Base-by-base conservation (phyloP, 768 basidiomycete species). In the Collybiopsis luxurians region DNA sequence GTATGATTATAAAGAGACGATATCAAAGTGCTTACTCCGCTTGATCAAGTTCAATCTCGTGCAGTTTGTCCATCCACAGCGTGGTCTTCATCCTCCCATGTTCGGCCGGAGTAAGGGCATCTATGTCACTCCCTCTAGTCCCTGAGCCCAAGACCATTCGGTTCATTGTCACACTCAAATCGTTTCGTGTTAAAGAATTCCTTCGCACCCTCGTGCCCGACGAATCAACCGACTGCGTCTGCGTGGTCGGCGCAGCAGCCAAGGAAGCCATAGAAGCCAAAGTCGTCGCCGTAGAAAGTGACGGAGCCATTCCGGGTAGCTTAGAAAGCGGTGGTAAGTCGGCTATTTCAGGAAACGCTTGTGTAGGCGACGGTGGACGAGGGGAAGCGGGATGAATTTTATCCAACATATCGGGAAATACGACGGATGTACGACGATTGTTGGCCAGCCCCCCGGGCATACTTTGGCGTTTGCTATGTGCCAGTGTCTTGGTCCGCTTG, bases 31-130 rank as follows among this genome's bases (percentile, higher is more conserved):
- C 83, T 73, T 66, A 91, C 90, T 82, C 79, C 43, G 64, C 64
- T 46, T 70, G 66, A 0, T 75, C 61, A 17, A 84, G 73, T n/a
- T 79, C 72, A 53, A 79, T 76, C 13, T 78, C 74, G 53, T 76
- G 68, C 15, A 92, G 60, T 50, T 71, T 77, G 61, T 91, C 83
- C 70, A 87, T 81, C 90, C 90, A 92, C 64, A 83, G 88, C 0
- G 84, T 76, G 1, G 87, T 80, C 52, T 82, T 83, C 83, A 90
- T 86, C 58, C 84, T 77, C 4, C 81, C 83, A 63, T 86, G 79
- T 56, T 86, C 84, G 19, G 76, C 73, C 0, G 79, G 73, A 11
- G 72, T 64, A 1, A 75, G 60, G 1, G 66, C 55, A 19, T 84
- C 83, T 6, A 67, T 60, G 2, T 82, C 85, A 2, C 73, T 63